These are phyloP conservation scores for Cicer arietinum DNA, from an alignment of 306 rosid species.

Conservation along the genomic window DNA sequence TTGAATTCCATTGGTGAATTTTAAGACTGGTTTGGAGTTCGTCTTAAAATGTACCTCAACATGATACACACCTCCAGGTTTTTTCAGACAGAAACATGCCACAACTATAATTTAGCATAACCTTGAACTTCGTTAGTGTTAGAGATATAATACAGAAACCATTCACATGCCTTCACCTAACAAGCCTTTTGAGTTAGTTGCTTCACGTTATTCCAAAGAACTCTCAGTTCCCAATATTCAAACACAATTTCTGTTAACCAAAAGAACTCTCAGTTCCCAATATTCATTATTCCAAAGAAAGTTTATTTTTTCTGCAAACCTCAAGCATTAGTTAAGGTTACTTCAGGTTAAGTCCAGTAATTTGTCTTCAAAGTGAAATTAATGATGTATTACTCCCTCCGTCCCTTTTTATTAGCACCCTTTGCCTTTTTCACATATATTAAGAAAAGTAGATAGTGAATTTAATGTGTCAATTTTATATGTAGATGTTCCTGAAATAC, in stretches of 20 bases:
- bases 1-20: constrained; percentile 4
- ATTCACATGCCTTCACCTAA: constrained; percentile 2
- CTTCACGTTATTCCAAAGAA: constrained; percentile 25
- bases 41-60: constrained; percentile 2
- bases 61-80: neutral
- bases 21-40: constrained; percentile 4
- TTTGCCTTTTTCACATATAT: too few relatives aligned
- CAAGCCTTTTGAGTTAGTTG: constrained; percentile 2
- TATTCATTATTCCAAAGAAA: neutral
- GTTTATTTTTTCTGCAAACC: constrained; percentile 26
- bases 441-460: too few relatives aligned
- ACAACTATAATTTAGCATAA: constrained; percentile 11
- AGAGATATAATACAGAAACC: constrained; percentile 9
- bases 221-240: neutral
- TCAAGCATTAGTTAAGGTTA: constrained; percentile 17
- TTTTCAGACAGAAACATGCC: neutral
- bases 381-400: neutral
- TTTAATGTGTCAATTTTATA: too few relatives aligned
- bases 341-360: neutral
- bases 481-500: too few relatives aligned
- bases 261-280: constrained; percentile 19
- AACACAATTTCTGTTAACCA: constrained; percentile 16
- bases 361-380: constrained; percentile 17
- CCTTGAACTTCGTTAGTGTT: constrained; percentile 29
- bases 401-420: too few relatives aligned